Percentiles rank a stretch among this genome's conserved stretches.
Conservation (phyloP, 1,284 basidiomycete genomes). For the Ganoderma sinense region DNA sequence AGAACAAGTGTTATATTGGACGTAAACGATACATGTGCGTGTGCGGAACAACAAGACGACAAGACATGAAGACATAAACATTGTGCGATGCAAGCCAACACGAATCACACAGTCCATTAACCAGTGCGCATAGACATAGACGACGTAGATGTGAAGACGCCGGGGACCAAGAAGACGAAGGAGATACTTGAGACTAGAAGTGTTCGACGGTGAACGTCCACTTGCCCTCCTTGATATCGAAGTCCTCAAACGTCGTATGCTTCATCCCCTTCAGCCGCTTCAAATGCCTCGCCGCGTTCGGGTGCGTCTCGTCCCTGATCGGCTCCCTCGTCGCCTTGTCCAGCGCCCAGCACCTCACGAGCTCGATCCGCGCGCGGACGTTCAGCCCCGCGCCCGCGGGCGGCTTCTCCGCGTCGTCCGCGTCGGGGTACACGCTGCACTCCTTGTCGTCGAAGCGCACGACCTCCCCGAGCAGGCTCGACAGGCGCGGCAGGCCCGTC, state of each 20-base stretch:
- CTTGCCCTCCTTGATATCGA: constrained; percentile 81
- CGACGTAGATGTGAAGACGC: background rate
- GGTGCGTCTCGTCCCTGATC: constrained; percentile 84
- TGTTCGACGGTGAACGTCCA: constrained; percentile 97
- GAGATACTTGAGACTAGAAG: constrained; percentile 64
- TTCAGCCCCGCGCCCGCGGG: constrained; percentile 89
- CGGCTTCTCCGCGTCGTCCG: constrained; percentile 82
- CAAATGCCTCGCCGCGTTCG: constrained; percentile 79
- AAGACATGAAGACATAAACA: background rate
- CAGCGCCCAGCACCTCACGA: constrained; percentile 88
- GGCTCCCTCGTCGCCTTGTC: constrained; percentile 94
- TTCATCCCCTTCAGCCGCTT: constrained; percentile 88
- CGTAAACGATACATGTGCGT: constrained; percentile 4
- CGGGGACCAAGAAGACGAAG: background rate
- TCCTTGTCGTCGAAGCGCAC: constrained; percentile 93
- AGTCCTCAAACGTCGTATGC: constrained; percentile 87
- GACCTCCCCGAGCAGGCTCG: constrained; percentile 86
- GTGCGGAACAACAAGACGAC: background rate
- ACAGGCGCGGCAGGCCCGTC: constrained; percentile 83
- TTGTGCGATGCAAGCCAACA: background rate
- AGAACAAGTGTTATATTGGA: background rate
- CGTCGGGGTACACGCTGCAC: constrained; percentile 93
- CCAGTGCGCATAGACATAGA: background rate
- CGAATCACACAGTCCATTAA: background rate
- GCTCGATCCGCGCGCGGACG: constrained; percentile 82